A percentile compares a stretch with the other conserved stretches of the same genome.
Evolutionary conservation across 2,329 filamentous ascomycete genomes (phyloP).

Genomic region (Dactylellina cionopaga): DNA sequence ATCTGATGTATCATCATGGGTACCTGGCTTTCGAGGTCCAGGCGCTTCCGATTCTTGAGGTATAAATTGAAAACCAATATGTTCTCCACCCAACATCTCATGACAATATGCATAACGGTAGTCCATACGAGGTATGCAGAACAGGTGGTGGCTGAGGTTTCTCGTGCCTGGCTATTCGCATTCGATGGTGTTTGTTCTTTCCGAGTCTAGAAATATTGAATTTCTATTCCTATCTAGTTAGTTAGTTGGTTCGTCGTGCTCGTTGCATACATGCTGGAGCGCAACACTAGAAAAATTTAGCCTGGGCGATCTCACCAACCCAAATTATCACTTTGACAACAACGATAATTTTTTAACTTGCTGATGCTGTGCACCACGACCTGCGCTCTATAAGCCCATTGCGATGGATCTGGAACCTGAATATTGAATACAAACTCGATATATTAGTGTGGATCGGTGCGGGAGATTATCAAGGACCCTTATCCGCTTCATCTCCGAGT

Average conservation of each 20-base stretch:
- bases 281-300: constrained; percentile 24
- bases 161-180: too few species aligned
- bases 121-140: too few species aligned
- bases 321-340: constrained; percentile 17
- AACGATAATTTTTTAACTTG: constrained; percentile 12
- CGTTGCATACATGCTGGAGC: too few species aligned
- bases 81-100: too few species aligned
- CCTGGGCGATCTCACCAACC: constrained; percentile 15
- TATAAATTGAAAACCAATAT: too few species aligned
- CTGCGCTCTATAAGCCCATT: not conserved
- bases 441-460: constrained; percentile 34
- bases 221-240: constrained; percentile 22
- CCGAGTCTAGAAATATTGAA: not conserved
- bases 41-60: too few species aligned
- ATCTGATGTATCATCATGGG: too few species aligned
- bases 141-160: too few species aligned
- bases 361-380: constrained; percentile 4
- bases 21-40: too few species aligned
- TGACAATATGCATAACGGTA: too few species aligned
- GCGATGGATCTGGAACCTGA: not conserved
- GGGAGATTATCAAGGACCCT: constrained; percentile 52
- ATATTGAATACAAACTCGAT: constrained; percentile 9
- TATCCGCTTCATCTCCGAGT: constrained; percentile 52
- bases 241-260: not conserved
- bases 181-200: not conserved